These are phyloP conservation scores for Paraphaeosphaeria sporulosa DNA, from an alignment of 2,329 filamentous ascomycete genomes.

Conservation along the genomic window DNA sequence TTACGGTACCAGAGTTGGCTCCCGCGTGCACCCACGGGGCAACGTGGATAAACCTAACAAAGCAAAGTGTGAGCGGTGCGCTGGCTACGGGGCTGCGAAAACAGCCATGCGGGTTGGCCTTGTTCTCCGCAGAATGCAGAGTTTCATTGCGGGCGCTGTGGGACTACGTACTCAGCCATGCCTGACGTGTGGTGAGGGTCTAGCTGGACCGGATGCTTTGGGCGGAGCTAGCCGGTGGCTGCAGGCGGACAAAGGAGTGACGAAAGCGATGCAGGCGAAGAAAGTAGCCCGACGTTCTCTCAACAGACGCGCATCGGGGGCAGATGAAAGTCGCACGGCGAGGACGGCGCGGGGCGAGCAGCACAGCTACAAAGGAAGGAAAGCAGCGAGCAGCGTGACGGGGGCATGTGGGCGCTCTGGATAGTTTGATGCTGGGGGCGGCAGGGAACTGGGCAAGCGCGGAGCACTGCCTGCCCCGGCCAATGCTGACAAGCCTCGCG, in stretches of 20 bases:
- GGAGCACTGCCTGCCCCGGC: slow-evolving; percentile 2
- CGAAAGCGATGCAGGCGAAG: slow-evolving; percentile 29
- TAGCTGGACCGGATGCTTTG: slow-evolving; percentile 10
- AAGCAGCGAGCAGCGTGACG: slow-evolving; percentile 8
- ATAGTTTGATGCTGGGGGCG: slow-evolving; percentile 7
- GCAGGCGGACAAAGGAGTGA: slow-evolving; percentile 44
- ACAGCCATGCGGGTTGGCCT: neutral
- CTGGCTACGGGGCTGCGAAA: neutral
- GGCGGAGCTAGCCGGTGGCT: slow-evolving; percentile 17
- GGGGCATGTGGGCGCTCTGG: slow-evolving; percentile 8
- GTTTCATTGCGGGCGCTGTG: slow-evolving; percentile 15
- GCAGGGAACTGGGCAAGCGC: slow-evolving; percentile 8
- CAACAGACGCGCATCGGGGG: slow-evolving; percentile 21
- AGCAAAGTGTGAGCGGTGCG: slow-evolving; percentile 21
- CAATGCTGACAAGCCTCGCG: slow-evolving; percentile 1
- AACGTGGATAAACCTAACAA: slow-evolving; percentile 42
- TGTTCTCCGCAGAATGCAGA: slow-evolving; percentile 6
- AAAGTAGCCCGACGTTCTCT: slow-evolving; percentile 10
- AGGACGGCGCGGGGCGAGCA: neutral
- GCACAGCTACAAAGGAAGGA: slow-evolving; percentile 1
- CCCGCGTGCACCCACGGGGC: slow-evolving; percentile 44
- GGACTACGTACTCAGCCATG: slow-evolving; percentile 38
- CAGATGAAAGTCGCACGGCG: slow-evolving; percentile 14
- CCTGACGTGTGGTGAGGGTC: slow-evolving; percentile 19
- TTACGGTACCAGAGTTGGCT: slow-evolving; percentile 40